Base-by-base conservation (phyloP, 2,329 filamentous ascomycete genomes). In the Colletotrichum sp. region DNA sequence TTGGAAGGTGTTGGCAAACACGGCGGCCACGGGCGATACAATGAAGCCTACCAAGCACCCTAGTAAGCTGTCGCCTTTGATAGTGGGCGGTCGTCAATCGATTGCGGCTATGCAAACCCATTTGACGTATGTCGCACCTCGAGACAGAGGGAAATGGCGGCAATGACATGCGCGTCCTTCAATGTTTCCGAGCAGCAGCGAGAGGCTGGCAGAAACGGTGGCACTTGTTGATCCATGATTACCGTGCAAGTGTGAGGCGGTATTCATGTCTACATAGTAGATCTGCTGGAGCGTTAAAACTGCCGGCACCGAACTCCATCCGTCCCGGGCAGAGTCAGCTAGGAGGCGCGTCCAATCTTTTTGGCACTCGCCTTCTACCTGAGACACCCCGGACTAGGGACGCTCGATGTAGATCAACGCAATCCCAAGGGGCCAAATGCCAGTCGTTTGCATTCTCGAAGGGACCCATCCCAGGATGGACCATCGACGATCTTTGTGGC, bases 371-470 rank as follows among this genome's bases (percentile, higher is more conserved):
- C 14, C 52, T 14, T 64, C 12, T 64, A 68, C 59, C 21, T 43
- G 64, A 75, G 73, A 73, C 73, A 73, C 58, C 69, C 63, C 48
- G 63, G 69, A 69, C 69, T 61, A 36, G 48, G 62, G 58, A 73
- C 48, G 43, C 32, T 38, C 43, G 43, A 64, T 52, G 69, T n/a
- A 73, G 73, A 73, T 73, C 64, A 67, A 56, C 73, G 73, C 38
- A 67, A 34, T 69, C 18, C 48, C 36, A 34, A 63, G 69, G 70
- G 58, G 63, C 26, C 62, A 10, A 63, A 73, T 48, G 63, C 58
- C 63, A 63, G 63, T 73, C 28, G 73, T 73, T 75, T 75, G 69
- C 73, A 69, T 75, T 71, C 68, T 74, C 58, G 48, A 73, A 69
- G 70, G 58, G 34, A 36, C 64, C 56, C 43, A 48, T 64, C 58